These are phyloP conservation scores for Microdochium trichocladiopsis DNA, from an alignment of 2,329 filamentous ascomycete genomes.

Conservation along the genomic window DNA sequence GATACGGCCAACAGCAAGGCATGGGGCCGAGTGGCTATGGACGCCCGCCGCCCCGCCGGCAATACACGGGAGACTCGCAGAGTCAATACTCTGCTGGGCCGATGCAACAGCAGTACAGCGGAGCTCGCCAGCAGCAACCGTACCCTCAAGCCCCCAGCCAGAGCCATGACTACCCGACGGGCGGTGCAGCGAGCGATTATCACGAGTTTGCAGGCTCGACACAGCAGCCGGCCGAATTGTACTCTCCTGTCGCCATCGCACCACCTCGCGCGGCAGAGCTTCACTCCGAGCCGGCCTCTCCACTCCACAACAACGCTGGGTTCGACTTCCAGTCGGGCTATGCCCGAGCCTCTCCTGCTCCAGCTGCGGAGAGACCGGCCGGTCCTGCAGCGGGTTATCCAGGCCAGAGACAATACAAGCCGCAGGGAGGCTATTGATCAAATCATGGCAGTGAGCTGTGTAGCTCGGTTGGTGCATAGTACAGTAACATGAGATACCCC, in stretches of 20 bases:
- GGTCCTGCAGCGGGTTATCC: neutral
- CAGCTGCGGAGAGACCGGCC: neutral
- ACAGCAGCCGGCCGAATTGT: neutral
- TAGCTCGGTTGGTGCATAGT: too few species aligned
- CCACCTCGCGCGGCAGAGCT: neutral
- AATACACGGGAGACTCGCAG: slow-evolving; percentile 28
- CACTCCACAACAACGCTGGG: neutral
- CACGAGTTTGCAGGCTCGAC: neutral
- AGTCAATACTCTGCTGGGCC: slow-evolving; percentile 22
- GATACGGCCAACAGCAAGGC: slow-evolving; percentile 5
- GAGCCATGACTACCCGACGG: neutral
- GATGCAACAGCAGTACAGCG: slow-evolving; percentile 14
- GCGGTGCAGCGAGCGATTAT: neutral
- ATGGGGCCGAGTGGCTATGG: slow-evolving; percentile 14
- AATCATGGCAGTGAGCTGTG: too few species aligned
- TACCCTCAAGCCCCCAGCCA: neutral
- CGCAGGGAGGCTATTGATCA: neutral
- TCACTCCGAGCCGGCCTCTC: neutral
- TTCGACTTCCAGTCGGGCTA: neutral
- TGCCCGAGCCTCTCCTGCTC: neutral
- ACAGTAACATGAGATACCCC: too few species aligned
- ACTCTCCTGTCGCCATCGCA: neutral
- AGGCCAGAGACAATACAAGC: neutral
- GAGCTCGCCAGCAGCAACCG: neutral
- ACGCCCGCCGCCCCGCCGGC: slow-evolving; percentile 26